Base-by-base conservation (phyloP, 2,329 filamentous ascomycete species). In the Cordyceps militaris region DNA sequence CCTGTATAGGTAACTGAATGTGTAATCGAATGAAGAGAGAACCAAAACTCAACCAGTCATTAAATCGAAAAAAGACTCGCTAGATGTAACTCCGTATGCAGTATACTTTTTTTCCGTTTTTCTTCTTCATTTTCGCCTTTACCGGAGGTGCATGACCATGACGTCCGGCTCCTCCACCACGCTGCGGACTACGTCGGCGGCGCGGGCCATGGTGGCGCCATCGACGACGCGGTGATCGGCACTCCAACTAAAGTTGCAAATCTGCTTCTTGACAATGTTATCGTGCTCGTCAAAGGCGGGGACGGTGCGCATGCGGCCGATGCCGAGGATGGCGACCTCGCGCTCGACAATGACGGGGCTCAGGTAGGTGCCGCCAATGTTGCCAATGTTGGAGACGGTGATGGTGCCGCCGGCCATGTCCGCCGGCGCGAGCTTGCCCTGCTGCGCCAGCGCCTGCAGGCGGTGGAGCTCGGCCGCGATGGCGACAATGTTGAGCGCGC, bases 311-410 rank as follows among this genome's bases (percentile, higher is more conserved):
- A 91, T 84, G 63, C 88, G 85, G 5, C 94, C 94, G 30, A 99
- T 79, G 11, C 93, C 94, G 28, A 99, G 73, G 67, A 99, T 99
- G 9, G 90, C 91, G 10, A 97, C 89, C 73, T 97, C 92, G 43
- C 84, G 88, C 61, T 91, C 87, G 48, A 96, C 90, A 65, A 99
- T 90, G 51, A 99, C 89, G 1, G 94, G 94, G 30, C 88, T 86
- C 48, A 97, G 85, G 65, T 96, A 96, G 1, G 89, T 94, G 28
- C 94, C 94, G 56, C 94, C 94, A 47, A 99, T 91, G 65, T 86
- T 96, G 47, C 94, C 94, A 65, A 99, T 96, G 70, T 99, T 99
- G 65, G 91, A 96, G 51, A 99, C 85, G 0, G 94, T 97, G 66
- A 99, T 93, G 1, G 94, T 97, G 16, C 91, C 91, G 54, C 91